These are phyloP conservation scores for Balamuthia mandrillaris DNA, from an alignment of 208 protist species.

Conservation along the genomic window DNA sequence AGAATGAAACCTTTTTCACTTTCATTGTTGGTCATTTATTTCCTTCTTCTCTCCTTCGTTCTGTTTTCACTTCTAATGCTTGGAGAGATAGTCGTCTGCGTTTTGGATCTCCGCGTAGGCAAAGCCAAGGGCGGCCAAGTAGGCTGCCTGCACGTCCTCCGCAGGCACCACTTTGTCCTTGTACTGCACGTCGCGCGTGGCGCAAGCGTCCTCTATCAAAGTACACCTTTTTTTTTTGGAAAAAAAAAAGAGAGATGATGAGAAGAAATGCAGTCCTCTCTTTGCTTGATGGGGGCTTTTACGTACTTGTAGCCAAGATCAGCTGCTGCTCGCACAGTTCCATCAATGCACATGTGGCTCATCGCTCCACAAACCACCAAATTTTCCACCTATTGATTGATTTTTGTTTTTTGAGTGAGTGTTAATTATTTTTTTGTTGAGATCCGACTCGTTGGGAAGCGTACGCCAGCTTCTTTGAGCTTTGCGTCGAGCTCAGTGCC, in stretches of 20 bases:
- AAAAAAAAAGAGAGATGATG: too few species aligned
- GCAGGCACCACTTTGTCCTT: neutral
- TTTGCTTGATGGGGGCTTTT: too few species aligned
- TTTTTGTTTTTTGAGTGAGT: too few species aligned
- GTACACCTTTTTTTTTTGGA: slow-evolving; percentile 12
- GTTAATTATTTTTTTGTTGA: too few species aligned
- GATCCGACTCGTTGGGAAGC: too few species aligned
- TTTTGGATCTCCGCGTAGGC: slow-evolving; percentile 16
- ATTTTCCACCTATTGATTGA: slow-evolving; percentile 13
- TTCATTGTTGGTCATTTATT: too few species aligned
- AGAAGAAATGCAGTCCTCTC: neutral
- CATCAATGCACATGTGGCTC: slow-evolving; percentile 44
- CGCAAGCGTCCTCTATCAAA: slow-evolving; percentile 10
- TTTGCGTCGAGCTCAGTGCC: slow-evolving; percentile 5
- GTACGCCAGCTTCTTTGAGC: slow-evolving; percentile 19
- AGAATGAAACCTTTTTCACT: too few species aligned
- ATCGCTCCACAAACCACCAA: slow-evolving; percentile 34
- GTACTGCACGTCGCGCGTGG: slow-evolving; percentile 30
- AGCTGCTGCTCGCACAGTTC: neutral
- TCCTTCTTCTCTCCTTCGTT: too few species aligned
- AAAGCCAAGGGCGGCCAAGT: slow-evolving; percentile 14
- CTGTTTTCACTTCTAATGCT: neutral
- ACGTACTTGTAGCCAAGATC: neutral
- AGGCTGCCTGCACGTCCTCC: slow-evolving; percentile 37
- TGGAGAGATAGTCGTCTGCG: neutral